Conservation (phyloP, 108 stramenopile species). For the Cylindrotheca closterium region DNA sequence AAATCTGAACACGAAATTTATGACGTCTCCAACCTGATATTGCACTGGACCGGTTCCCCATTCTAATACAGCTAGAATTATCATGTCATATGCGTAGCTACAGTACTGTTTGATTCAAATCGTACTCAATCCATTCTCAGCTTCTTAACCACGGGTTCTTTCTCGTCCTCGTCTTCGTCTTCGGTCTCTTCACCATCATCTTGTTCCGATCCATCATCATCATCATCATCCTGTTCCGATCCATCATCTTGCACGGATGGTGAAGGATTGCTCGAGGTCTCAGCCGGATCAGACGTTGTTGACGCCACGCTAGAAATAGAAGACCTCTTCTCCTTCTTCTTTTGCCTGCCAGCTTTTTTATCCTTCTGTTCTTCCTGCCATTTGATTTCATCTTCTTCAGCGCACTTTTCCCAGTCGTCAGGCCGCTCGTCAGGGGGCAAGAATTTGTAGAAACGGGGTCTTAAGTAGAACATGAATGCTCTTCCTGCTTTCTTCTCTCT, state of each 20-base stretch:
- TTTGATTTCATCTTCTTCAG: slow-evolving; percentile 58
- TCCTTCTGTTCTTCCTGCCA: slow-evolving; percentile 40
- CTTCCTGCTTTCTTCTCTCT: slow-evolving; percentile 49
- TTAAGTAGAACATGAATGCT: slow-evolving; percentile 74
- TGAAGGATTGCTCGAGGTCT: slow-evolving; percentile 24
- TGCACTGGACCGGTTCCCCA: too few species aligned
- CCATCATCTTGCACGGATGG: slow-evolving; percentile 27
- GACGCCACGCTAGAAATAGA: background rate
- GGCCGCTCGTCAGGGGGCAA: slow-evolving; percentile 68
- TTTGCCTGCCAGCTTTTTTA: slow-evolving; percentile 5
- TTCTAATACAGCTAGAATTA: too few species aligned
- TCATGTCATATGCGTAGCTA: too few species aligned
- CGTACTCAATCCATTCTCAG: background rate
- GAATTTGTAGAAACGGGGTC: slow-evolving; percentile 82
- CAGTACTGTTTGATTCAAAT: background rate
- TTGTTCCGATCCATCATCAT: slow-evolving; percentile 13
- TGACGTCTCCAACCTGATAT: too few species aligned
- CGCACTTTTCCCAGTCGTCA: slow-evolving; percentile 74
- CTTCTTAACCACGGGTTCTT: background rate
- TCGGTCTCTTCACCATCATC: background rate
- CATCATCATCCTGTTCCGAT: slow-evolving; percentile 35
- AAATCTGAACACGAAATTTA: too few species aligned
- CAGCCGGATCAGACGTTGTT: slow-evolving; percentile 5
- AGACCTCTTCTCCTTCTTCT: slow-evolving; percentile 13
- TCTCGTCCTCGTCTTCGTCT: background rate